Evolutionary conservation across 108 stramenopile species (phyloP).

Genomic region (Cyclotella sp.): DNA sequence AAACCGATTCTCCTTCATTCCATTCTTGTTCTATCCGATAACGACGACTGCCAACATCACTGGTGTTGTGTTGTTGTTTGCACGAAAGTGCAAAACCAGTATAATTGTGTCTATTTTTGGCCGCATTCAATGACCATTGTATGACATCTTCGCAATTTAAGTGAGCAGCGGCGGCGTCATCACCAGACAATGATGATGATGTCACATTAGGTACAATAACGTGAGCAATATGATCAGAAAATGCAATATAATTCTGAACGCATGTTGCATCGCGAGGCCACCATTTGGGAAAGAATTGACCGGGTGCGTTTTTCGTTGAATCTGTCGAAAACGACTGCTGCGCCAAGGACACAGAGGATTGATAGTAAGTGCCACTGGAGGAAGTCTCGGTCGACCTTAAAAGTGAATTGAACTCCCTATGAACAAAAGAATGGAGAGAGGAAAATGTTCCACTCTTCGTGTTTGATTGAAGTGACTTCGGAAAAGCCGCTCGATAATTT

Average conservation of each 20-base stretch:
- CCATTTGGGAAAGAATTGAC: conserved; percentile 38
- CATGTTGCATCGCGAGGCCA: conserved; percentile 23
- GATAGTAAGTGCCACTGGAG: not conserved
- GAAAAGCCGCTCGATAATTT: too few species aligned
- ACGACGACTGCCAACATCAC: not conserved
- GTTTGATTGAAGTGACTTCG: too few species aligned
- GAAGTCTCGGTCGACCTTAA: not conserved
- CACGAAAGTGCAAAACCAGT: not conserved
- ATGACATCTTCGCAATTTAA: conserved; percentile 37
- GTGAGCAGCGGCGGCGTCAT: not conserved
- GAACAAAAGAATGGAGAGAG: too few species aligned
- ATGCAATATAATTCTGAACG: conserved; percentile 26
- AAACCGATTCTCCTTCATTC: conserved; percentile 28
- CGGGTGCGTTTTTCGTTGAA: not conserved
- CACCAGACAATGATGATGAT: not conserved
- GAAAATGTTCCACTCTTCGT: too few species aligned
- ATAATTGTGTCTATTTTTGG: conserved; percentile 1
- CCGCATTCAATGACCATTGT: conserved; percentile 36
- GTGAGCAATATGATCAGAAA: conserved; percentile 46
- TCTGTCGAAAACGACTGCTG: conserved; percentile 1
- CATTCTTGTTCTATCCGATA: conserved; percentile 31
- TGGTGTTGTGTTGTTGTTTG: not conserved
- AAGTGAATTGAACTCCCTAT: not conserved
- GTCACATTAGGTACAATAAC: conserved; percentile 39
- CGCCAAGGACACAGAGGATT: not conserved